Base-by-base conservation (phyloP, 2,329 filamentous ascomycete species). In the Chrysosporium keratinophilum region DNA sequence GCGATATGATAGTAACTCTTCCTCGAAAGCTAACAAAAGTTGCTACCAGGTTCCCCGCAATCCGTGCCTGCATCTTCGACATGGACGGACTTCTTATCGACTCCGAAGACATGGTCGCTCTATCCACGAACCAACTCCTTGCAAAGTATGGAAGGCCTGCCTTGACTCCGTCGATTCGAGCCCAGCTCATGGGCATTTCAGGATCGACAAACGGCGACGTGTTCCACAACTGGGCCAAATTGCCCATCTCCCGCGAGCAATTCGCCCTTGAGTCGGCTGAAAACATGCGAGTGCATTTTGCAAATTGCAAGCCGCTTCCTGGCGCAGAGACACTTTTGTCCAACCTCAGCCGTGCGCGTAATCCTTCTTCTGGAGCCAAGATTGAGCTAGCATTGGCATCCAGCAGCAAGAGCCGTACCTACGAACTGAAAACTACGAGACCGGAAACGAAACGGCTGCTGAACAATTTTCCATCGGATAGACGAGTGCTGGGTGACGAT, bases 21-120 rank as follows among this genome's bases (percentile, higher is more conserved):
- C n/a, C 41, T 14, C 11, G 10, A 28, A 39, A 39, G 33, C 15
- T 49, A 49, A 52, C 50, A 20, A 45, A 33, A 34, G 14, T 23
- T 43, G 9, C 10, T 28, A 28, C 40, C 54, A 63, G 58, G 20
- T 62, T 64, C 56, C 59, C 62, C 23, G 55, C 60, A 35, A 56
- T 67, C 28, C 62, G 65, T 19, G 66, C 66, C 44, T 67, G 63
- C 56, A 67, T 69, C 45, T 69, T 68, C 42, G 65, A 68, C 56
- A 58, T 68, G 55, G 66, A 68, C 46, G 65, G 66, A 2, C 61
- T 65, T 5, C 64, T 69, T 46, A 63, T 67, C 55, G 65, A 67
- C 50, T 62, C 66, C 33, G 66, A 69, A 57, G 66, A 67, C 56
- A 64, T 64, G 31, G 62, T 65, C 31, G 62, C 61, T 23, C 42